Evolutionary conservation across 1,284 basidiomycete species (phyloP).

Genomic region (Ganoderma multipileum): DNA sequence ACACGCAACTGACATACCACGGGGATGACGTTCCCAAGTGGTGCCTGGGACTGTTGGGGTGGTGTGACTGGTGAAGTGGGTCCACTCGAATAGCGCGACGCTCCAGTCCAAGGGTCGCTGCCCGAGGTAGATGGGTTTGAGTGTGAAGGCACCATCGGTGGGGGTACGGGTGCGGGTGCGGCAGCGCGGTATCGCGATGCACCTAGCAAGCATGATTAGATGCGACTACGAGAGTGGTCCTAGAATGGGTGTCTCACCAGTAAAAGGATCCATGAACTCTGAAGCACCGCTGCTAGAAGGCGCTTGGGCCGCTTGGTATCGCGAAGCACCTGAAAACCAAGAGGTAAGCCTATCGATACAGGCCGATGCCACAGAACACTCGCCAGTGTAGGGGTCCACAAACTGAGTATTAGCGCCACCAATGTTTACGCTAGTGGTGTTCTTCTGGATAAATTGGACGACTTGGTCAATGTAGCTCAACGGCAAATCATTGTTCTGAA

Average conservation of each 20-base stretch:
- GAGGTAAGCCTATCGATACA: slow-evolving; percentile 11
- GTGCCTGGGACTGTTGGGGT: slow-evolving; percentile 16
- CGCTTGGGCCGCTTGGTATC: slow-evolving; percentile 56
- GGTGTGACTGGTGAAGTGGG: slow-evolving; percentile 32
- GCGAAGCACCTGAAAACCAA: slow-evolving; percentile 55
- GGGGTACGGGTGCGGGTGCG: slow-evolving; percentile 29
- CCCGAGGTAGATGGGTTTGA: slow-evolving; percentile 19
- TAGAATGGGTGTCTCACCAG: slow-evolving; percentile 43
- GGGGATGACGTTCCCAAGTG: slow-evolving; percentile 53
- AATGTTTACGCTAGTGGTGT: slow-evolving; percentile 80
- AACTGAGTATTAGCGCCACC: slow-evolving; percentile 64
- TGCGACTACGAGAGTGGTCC: slow-evolving; percentile 22
- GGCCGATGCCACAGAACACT: slow-evolving; percentile 21
- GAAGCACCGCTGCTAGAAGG: slow-evolving; percentile 35
- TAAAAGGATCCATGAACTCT: slow-evolving; percentile 46
- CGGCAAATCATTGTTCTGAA: slow-evolving; percentile 87
- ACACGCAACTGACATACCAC: slow-evolving; percentile 48
- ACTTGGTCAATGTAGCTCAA: slow-evolving; percentile 89
- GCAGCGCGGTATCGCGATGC: slow-evolving; percentile 45
- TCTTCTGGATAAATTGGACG: slow-evolving; percentile 93
- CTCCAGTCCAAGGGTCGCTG: slow-evolving; percentile 77
- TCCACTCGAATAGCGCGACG: slow-evolving; percentile 61
- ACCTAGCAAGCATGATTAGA: slow-evolving; percentile 42
- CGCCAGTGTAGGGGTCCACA: slow-evolving; percentile 93
- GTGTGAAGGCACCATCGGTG: slow-evolving; percentile 18